Conservation (phyloP, 257 asterid species). For the Lavandula angustifolia region DNA sequence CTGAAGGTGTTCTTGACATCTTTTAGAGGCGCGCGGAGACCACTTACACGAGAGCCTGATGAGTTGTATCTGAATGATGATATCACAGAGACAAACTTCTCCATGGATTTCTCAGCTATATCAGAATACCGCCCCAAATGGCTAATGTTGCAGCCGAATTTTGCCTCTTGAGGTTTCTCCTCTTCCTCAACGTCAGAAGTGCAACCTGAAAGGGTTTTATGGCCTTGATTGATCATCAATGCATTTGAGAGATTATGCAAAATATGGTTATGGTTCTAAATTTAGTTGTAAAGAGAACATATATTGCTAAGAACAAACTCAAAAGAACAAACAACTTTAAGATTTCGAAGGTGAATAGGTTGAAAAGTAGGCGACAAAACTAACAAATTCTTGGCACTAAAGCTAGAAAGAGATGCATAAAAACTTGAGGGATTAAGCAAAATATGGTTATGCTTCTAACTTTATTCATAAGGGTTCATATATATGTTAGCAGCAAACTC, state of each 20-base stretch:
- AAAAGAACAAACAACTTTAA: too few species aligned
- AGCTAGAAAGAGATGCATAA: too few species aligned
- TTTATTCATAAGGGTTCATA: too few species aligned
- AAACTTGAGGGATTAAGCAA: too few species aligned
- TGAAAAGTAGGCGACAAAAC: too few species aligned
- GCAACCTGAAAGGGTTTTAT: constrained; percentile 43
- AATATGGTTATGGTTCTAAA: too few species aligned
- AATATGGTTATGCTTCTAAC: too few species aligned
- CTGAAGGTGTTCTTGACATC: constrained; percentile 60
- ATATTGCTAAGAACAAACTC: too few species aligned
- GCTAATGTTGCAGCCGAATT: constrained; percentile 67
- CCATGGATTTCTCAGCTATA: constrained; percentile 85
- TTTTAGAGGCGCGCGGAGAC: constrained; percentile 93
- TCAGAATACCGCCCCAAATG: constrained; percentile 73
- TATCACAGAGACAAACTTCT: constrained; percentile 68
- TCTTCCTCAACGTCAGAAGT: constrained; percentile 41
- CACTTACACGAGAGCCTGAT: constrained; percentile 88
- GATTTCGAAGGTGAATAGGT: too few species aligned
- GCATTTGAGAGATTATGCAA: not conserved
- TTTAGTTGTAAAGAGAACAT: too few species aligned
- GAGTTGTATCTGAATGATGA: constrained; percentile 77
- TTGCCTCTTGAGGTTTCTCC: constrained; percentile 40
- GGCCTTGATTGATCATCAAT: constrained; percentile 13
- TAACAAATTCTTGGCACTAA: too few species aligned
- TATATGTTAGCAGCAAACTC: too few species aligned